A percentile compares a stretch with the other conserved stretches of the same genome.
Conservation (phyloP, 345 rosid species). For the Bruguiera parviflora region DNA sequence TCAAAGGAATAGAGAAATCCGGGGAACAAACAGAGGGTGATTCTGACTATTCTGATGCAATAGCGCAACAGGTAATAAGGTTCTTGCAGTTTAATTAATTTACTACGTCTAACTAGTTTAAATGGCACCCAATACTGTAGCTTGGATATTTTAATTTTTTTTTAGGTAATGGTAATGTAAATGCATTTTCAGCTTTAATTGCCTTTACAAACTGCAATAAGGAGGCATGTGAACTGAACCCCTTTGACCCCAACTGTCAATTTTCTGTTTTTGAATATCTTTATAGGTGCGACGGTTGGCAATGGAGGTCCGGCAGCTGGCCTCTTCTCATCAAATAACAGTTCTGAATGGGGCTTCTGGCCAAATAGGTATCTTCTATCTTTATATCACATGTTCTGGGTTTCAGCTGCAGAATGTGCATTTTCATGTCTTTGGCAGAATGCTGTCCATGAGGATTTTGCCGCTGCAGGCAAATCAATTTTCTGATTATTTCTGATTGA, state of each 20-base stretch:
- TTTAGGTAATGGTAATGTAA: background rate
- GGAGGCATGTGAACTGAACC: background rate
- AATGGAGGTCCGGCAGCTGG: constrained; percentile 60
- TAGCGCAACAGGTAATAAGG: constrained; percentile 61
- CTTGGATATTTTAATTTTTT: background rate
- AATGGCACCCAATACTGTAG: no score
- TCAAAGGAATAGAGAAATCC: constrained; percentile 55
- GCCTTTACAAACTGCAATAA: background rate
- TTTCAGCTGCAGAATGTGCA: no score
- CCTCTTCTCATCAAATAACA: constrained; percentile 66
- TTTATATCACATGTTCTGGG: background rate
- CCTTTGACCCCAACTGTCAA: background rate
- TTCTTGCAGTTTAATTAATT: constrained; percentile 10
- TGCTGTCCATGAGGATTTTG: background rate
- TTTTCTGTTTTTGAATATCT: constrained; percentile 4
- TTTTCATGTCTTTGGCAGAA: background rate
- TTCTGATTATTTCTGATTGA: background rate
- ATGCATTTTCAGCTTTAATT: background rate
- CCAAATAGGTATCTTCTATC: constrained; percentile 27
- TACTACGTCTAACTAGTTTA: background rate
- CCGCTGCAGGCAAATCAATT: background rate
- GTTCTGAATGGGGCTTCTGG: constrained; percentile 71
- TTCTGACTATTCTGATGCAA: constrained; percentile 52
- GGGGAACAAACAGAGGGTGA: constrained; percentile 54
- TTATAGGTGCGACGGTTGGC: constrained; percentile 61